Conservation (phyloP, 2,329 filamentous ascomycete genomes). For the Fusarium newnesense region DNA sequence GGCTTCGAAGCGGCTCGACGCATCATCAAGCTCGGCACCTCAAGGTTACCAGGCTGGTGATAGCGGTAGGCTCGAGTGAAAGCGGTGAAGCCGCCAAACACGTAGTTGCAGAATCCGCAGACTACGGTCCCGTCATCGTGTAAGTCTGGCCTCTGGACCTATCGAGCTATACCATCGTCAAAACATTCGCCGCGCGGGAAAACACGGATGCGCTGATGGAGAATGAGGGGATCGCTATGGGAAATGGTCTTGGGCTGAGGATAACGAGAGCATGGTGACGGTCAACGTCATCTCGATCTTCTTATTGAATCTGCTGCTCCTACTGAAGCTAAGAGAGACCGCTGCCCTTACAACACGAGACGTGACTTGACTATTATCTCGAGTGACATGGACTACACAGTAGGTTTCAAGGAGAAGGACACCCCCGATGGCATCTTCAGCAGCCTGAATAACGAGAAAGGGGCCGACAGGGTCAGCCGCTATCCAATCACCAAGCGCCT, state of each 20-base stretch:
- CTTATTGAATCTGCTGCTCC: not conserved
- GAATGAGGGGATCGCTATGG: no score
- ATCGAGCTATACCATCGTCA: no score
- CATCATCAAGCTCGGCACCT: no score
- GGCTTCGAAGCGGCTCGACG: not conserved
- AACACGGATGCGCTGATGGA: no score
- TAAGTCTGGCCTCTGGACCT: not conserved
- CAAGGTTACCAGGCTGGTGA: not conserved
- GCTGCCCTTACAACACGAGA: not conserved
- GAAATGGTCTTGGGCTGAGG: no score
- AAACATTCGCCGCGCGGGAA: no score
- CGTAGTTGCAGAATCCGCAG: not conserved
- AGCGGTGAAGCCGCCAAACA: not conserved
- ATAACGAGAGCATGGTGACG: not conserved
- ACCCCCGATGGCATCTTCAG: not conserved
- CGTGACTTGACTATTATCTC: not conserved
- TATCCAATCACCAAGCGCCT: no score
- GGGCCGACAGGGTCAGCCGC: not conserved
- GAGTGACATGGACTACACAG: not conserved
- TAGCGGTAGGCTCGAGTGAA: not conserved
- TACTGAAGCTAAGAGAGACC: not conserved
- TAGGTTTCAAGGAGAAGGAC: no score
- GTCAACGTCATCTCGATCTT: not conserved
- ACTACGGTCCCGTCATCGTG: no score
- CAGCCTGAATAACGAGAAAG: not conserved